Conservation (phyloP, 768 basidiomycete species). For the Leccinum arenicola region DNA sequence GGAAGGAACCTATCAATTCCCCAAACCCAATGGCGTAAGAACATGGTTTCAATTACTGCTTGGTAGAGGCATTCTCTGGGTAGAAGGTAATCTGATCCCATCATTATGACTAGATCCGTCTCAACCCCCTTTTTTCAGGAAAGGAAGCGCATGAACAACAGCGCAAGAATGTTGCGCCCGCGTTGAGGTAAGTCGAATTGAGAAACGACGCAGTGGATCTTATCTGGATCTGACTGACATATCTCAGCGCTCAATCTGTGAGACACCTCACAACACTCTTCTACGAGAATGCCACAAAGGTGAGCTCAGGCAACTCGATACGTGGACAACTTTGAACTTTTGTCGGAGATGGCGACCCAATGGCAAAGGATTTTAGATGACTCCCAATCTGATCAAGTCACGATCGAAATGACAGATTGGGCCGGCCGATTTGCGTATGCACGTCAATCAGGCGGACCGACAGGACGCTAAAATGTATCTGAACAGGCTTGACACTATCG, state of each 20-base stretch:
- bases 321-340: slow-evolving; percentile 2
- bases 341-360: slow-evolving; percentile 40
- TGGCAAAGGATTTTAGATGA: slow-evolving; percentile 49
- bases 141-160: slow-evolving; percentile 57
- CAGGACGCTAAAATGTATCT: background rate
- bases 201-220: background rate
- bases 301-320: background rate
- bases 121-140: slow-evolving; percentile 32
- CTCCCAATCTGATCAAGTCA: slow-evolving; percentile 36
- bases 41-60: slow-evolving; percentile 61
- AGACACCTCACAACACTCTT: slow-evolving; percentile 50
- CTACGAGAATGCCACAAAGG: slow-evolving; percentile 52
- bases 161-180: slow-evolving; percentile 50
- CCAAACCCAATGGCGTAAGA: slow-evolving; percentile 60
- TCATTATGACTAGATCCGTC: background rate
- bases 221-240: background rate
- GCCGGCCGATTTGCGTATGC: slow-evolving; percentile 59
- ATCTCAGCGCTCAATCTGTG: slow-evolving; percentile 48
- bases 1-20: slow-evolving; percentile 55
- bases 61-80: slow-evolving; percentile 64
- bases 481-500: slow-evolving; percentile 54
- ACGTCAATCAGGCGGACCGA: background rate
- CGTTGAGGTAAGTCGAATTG: slow-evolving; percentile 43
- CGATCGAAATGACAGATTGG: slow-evolving; percentile 58
- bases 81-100: slow-evolving; percentile 46